phyloP scores from a whole-genome alignment of 2,329 filamentous ascomycete genomes.

The Orbilia quercus region DNA sequence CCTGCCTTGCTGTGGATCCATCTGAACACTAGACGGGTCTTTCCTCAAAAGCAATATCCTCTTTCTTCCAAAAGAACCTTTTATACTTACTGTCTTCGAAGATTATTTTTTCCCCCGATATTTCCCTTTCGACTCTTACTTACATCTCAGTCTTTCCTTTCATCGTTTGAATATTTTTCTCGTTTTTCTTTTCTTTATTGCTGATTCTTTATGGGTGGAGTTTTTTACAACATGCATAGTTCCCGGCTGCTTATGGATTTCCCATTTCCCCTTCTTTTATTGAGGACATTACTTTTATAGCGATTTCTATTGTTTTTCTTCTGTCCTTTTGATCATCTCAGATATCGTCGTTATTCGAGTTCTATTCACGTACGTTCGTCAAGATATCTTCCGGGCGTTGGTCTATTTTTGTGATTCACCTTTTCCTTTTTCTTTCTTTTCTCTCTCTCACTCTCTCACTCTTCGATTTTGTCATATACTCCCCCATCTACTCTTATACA shows the following conservation, averaged over 20 bases:
- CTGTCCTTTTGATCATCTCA: slow-evolving; percentile 16
- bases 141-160: not conserved
- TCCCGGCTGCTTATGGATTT: slow-evolving; percentile 55
- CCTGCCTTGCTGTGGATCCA: slow-evolving; percentile 29
- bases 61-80: not conserved
- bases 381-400: slow-evolving; percentile 35
- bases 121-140: not conserved
- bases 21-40: slow-evolving; percentile 45
- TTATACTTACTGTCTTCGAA: too few relatives aligned
- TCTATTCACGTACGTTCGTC: slow-evolving; percentile 30
- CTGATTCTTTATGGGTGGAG: slow-evolving; percentile 55
- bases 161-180: not conserved
- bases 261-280: slow-evolving; percentile 17
- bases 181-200: slow-evolving; percentile 19
- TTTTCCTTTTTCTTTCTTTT: not conserved
- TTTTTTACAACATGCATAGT: slow-evolving; percentile 56
- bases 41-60: slow-evolving; percentile 48
- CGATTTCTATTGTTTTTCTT: slow-evolving; percentile 24
- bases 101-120: not conserved
- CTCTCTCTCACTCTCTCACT: slow-evolving; percentile 24
- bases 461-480: slow-evolving; percentile 45
- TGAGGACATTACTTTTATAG: slow-evolving; percentile 53
- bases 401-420: not conserved
- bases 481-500: slow-evolving; percentile 32
- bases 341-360: slow-evolving; percentile 5